Evolutionary conservation across 495 filamentous ascomycete genomes (phyloP), one percentile per base, ranked within the genome.

Genomic region (Penicillium dipodomyicola): DNA sequence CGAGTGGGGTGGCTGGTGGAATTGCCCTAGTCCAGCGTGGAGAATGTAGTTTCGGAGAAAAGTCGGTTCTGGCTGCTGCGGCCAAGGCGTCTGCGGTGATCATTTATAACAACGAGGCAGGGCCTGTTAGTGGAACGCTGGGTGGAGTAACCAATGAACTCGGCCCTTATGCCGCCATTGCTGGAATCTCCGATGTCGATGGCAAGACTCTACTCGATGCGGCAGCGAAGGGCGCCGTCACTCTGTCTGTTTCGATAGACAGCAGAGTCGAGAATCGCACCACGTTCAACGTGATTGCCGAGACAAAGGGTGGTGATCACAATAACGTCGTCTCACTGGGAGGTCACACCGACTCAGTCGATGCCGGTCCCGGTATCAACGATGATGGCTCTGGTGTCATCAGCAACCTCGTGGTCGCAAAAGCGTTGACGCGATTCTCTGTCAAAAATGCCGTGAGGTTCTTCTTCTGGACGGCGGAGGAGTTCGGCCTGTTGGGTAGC

Each of bases 381-480:
- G 85, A 88, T 64, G 77, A 88, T 61, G 87, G 87, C 56, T 84
- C 80, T 43, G 87, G 87, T 42, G 78, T 76, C 22, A 80, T 88
- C 65, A 82, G 77, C 42, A 71, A 88, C 57, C 78, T 91, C 10
- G 81, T 83, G 40, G 73, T 88, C 14, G 88, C 87, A 12, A 79
- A 80, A 35, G 71, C 76, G 2, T 79, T 91, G 19, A 66, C 84
- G 41, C 69, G 76, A 40, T 89, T 77, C 76, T 57, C 57, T n/a
- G 75, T 82, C 59, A 86, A 80, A 54, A 86, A 89, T 67, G 81
- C 84, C 29, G 82, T 91, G 17, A 83, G 86, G 51, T 89, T 91
- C 67, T 75, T 70, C 54, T 90, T 83, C 74, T 90, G 84, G 82
- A 79, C 83, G 11, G 88, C 80, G 7, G 87, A 89, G 70, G 82